Conservation (phyloP, 495 filamentous ascomycete species). For the Aspergillus steynii region DNA sequence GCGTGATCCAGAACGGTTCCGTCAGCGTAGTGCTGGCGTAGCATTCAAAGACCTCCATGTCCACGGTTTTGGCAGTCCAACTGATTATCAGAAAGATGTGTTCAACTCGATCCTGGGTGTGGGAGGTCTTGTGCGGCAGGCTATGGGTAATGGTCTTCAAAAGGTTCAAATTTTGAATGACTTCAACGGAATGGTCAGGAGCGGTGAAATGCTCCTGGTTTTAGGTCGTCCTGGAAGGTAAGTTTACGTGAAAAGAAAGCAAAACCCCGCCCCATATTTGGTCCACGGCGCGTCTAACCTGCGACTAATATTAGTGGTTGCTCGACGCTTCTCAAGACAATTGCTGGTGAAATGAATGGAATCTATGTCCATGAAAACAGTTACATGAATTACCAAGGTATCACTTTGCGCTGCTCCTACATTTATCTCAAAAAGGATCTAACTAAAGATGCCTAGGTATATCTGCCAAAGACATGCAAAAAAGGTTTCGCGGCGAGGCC, state of each 20-base stretch:
- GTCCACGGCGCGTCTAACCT: neutral
- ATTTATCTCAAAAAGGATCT: slow-evolving; percentile 29
- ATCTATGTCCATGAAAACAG: slow-evolving; percentile 53
- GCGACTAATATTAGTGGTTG: slow-evolving; percentile 1
- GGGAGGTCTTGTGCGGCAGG: slow-evolving; percentile 33
- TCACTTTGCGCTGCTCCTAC: neutral
- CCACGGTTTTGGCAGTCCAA: slow-evolving; percentile 65
- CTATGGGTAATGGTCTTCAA: slow-evolving; percentile 32
- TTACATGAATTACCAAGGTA: slow-evolving; percentile 66
- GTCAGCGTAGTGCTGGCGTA: slow-evolving; percentile 32
- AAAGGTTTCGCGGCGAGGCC: slow-evolving; percentile 60
- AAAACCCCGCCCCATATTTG: neutral
- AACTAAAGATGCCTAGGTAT: slow-evolving; percentile 51
- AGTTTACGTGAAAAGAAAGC: slow-evolving; percentile 36
- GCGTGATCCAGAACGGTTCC: slow-evolving; percentile 34
- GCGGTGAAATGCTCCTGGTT: slow-evolving; percentile 73
- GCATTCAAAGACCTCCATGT: slow-evolving; percentile 59
- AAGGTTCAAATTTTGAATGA: slow-evolving; percentile 62
- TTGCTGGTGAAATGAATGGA: slow-evolving; percentile 66
- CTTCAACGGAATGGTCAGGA: slow-evolving; percentile 64
- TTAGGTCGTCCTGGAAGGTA: slow-evolving; percentile 63
- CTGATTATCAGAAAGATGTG: slow-evolving; percentile 72
- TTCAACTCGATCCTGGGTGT: slow-evolving; percentile 56
- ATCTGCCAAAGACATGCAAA: slow-evolving; percentile 62
- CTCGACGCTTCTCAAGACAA: slow-evolving; percentile 65